Evolutionary conservation across 139 green algal genomes (phyloP), one percentile per base, ranked within the genome.

Genomic region (Asterochloris erici): DNA sequence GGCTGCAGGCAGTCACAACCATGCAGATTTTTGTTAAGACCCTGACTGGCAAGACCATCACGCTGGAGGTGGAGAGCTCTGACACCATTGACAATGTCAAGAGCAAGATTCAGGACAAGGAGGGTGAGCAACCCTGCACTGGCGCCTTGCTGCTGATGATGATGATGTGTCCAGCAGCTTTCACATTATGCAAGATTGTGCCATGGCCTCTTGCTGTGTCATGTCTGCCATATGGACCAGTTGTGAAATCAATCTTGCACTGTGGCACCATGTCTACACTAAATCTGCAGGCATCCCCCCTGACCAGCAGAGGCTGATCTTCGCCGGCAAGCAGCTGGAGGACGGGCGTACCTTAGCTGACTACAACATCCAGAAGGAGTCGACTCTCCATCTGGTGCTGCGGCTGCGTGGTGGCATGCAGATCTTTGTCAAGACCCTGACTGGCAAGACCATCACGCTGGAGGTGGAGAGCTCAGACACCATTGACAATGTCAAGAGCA

Each of bases 281-380:
- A 60, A 54, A 63, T 10, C 6, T 82, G 78, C 86, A 91, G 79
- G 94, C 63, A 98, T 98, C 83, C 95, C 95, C 1, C 93, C 95
- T 28, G 92, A 97, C 88, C 94, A 98, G 92, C 95, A 98, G 92
- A 93, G 95, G 64, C 91, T 98, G 68, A 97, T 98, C 84, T 98
- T 97, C 79, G 95, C 95, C 23, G 95, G 95, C 88, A 98, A 98
- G 93, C 95, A 98, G 94, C 93, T 98, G 79, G 94, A 98, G 89
- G 95, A 98, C 74, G 95, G 95, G 63, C 91, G 94, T 79, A 98
- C 95, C 0, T 88, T 98, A 68, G 93, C 95, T 1, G 95, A 98
- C 86, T 98, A 97, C 90, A 98, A 96, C 93, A 96, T 98, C 89
- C 92, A 96, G 90, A 96, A 96, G 91, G 93, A 98, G 90, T 91